phyloP scores from a whole-genome alignment of 495 filamentous ascomycete species.

The Baudoinia panamericana region DNA sequence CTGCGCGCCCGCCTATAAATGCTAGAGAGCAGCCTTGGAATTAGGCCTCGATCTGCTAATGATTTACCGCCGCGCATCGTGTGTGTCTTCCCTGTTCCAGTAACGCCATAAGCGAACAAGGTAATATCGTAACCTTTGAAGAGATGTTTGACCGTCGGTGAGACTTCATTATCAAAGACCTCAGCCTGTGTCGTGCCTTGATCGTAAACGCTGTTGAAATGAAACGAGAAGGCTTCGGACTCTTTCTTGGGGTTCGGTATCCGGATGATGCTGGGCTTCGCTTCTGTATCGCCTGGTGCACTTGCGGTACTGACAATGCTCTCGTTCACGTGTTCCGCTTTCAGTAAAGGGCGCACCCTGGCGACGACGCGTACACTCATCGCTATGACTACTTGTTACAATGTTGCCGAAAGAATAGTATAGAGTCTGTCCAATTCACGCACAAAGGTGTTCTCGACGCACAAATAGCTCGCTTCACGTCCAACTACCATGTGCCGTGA shows the following conservation, averaged over 20 bases:
- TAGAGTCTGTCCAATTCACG: no score
- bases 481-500: no score
- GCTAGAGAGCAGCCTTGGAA: conserved; percentile 73
- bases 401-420: no score
- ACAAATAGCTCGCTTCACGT: no score
- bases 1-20: conserved; percentile 79
- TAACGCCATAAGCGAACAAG: conserved; percentile 91
- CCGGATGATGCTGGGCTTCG: conserved; percentile 54
- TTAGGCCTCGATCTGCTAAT: conserved; percentile 78
- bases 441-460: no score
- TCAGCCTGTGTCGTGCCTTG: conserved; percentile 65
- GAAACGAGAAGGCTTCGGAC: conserved; percentile 78
- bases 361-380: conserved; percentile 79
- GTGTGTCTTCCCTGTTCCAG: conserved; percentile 92
- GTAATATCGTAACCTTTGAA: conserved; percentile 91
- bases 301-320: conserved; percentile 55
- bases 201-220: conserved; percentile 90
- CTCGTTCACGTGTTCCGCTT: conserved; percentile 69
- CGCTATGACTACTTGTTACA: no score
- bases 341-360: conserved; percentile 73
- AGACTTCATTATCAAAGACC: conserved; percentile 77
- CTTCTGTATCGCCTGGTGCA: conserved; percentile 32
- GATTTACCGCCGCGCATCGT: conserved; percentile 94
- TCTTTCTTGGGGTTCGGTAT: conserved; percentile 94
- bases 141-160: conserved; percentile 71